Evolutionary conservation across 139 green algal species (phyloP).

Genomic region (Haematococcus lacustris): DNA sequence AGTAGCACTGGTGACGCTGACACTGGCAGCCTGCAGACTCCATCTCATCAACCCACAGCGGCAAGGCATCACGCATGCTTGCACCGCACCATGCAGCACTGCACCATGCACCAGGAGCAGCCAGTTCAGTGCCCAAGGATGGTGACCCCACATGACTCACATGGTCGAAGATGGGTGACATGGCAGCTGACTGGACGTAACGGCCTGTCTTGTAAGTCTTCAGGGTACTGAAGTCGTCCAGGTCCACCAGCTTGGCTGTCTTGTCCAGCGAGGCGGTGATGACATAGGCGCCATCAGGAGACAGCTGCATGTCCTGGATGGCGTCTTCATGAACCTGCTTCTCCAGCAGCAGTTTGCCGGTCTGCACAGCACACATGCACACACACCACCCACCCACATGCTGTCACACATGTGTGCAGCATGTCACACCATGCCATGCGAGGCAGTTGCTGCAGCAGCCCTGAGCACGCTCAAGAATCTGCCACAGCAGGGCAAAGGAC

Average conservation of each 20-base stretch:
- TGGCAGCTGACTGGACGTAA: constrained; percentile 81
- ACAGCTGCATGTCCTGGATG: constrained; percentile 74
- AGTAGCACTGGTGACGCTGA: no score
- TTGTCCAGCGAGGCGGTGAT: constrained; percentile 92
- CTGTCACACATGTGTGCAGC: no score
- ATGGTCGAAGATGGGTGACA: constrained; percentile 92
- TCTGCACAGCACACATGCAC: constrained; percentile 53
- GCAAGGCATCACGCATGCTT: no score
- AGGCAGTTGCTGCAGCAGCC: no score
- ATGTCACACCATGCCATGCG: no score
- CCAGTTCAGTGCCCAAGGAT: background rate
- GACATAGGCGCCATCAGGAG: constrained; percentile 78
- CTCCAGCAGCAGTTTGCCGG: constrained; percentile 53
- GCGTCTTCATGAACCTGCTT: constrained; percentile 72
- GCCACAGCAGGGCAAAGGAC: no score
- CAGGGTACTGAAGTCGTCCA: constrained; percentile 64
- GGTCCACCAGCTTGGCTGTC: constrained; percentile 83
- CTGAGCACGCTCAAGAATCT: no score
- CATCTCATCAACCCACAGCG: no score
- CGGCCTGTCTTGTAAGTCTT: constrained; percentile 88
- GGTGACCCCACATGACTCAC: constrained; percentile 31
- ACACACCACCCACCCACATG: no score
- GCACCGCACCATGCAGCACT: background rate
- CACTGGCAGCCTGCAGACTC: no score
- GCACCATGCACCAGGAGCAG: background rate